Conservation (phyloP, 2,329 filamentous ascomycete genomes). For the Talaromyces marneffei region DNA sequence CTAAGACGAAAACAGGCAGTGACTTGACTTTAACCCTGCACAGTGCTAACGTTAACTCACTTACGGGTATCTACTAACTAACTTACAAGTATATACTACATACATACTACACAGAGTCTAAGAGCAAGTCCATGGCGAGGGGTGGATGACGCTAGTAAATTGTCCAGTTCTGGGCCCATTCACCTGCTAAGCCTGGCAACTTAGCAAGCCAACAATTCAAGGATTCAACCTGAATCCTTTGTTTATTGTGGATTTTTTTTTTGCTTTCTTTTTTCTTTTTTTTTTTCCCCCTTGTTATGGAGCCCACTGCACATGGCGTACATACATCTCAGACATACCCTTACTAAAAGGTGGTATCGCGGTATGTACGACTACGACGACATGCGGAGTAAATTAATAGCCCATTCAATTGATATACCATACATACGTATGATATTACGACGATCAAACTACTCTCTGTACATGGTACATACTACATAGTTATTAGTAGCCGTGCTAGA, state of each 20-base stretch:
- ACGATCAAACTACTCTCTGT: too few relatives aligned
- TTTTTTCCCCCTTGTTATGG: background rate
- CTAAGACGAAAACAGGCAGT: background rate
- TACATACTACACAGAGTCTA: too few relatives aligned
- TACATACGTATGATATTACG: too few relatives aligned
- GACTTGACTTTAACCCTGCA: background rate
- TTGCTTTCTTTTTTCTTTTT: background rate
- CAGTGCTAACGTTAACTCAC: background rate
- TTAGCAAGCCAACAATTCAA: background rate
- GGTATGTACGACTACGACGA: background rate
- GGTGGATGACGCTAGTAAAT: background rate
- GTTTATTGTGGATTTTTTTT: background rate
- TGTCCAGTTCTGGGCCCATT: background rate
- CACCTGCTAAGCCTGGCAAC: background rate
- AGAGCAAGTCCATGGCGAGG: background rate
- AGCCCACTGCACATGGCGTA: background rate
- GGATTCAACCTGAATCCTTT: background rate
- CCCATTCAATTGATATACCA: background rate
- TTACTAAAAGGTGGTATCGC: background rate
- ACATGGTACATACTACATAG: background rate
- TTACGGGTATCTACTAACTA: background rate
- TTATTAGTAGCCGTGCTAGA: too few relatives aligned
- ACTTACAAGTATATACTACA: too few relatives aligned
- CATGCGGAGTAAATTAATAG: slow-evolving; percentile 1
- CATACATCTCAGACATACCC: background rate